Evolutionary conservation across 2,329 filamentous ascomycete species (phyloP), one percentile per base, ranked within the genome.

Genomic region (Rutstroemia sp.): DNA sequence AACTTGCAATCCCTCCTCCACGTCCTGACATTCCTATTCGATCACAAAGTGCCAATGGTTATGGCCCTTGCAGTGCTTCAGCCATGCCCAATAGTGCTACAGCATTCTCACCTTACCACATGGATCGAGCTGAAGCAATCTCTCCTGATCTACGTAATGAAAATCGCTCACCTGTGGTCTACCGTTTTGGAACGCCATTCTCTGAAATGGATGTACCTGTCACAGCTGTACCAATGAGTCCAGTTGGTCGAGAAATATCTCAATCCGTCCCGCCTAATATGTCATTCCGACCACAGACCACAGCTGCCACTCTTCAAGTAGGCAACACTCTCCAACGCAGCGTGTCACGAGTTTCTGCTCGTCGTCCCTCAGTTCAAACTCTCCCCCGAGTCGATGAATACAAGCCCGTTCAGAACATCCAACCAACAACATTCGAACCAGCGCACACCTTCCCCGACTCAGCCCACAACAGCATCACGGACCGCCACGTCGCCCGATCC

Each of bases 251-350:
- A 51, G 87, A 94, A 67, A 76, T 79, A 48, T 95, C 90, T 25
- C 90, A 96, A 71, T 96, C 92, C 5, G 92, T 96, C 0, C 92
- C 92, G 45, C 92, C 92, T 6, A 86, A 95, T 73, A 96, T 96
- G 91, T 86, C 83, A 69, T 96, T 87, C 75, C 82, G 84, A 34
- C 70, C 75, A 44, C 34, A 56, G 56, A 45, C 57, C 58, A 46
- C 57, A 48, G 10, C 48, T 37, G 19, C 58, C 58, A 30, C 63
- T 58, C 3, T 17, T 23, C 19, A 30, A 17, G 23, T 45, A 34
- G 27, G 37, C 39, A 41, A 51, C 48, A 16, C 54, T 63, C 59
- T 55, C 19, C 50, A 62, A 52, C 61, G 68, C 54, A 63, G 64
- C 23, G 62, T 58, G 50, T 68, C 66, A 19, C 79, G 80, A 52